Evolutionary conservation across 805 yeast genomes (phyloP).

Genomic region (Metschnikowia gelsemii): DNA sequence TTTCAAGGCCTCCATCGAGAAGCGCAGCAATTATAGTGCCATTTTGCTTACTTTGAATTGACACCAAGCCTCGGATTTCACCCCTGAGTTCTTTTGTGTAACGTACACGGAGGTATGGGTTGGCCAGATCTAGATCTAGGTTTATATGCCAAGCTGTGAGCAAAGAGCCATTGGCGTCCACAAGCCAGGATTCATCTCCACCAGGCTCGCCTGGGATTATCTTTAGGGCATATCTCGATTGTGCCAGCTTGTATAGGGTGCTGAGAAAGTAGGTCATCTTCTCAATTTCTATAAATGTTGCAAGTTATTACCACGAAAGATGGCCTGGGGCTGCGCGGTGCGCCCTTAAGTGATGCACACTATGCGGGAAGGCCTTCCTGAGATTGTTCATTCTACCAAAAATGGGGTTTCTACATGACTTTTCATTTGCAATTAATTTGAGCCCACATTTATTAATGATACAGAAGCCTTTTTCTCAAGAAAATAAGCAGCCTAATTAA

Average conservation of each 20-base stretch:
- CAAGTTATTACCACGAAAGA: no score
- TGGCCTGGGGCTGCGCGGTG: no score
- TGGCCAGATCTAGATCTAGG: not conserved
- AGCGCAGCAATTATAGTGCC: not conserved
- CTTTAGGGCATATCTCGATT: slow-evolving; percentile 3
- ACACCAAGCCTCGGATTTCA: not conserved
- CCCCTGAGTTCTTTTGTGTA: not conserved
- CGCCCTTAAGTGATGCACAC: no score
- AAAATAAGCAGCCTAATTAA: no score
- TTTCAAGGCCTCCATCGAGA: not conserved
- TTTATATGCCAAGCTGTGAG: slow-evolving; percentile 1
- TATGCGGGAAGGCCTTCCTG: no score
- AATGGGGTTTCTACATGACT: no score
- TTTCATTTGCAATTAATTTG: no score
- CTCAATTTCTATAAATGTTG: no score
- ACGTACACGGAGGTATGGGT: not conserved
- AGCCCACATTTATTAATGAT: no score
- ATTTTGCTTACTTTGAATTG: not conserved
- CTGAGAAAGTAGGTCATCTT: slow-evolving; percentile 5
- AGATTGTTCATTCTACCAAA: no score
- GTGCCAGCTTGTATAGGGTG: slow-evolving; percentile 3
- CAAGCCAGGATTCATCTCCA: not conserved
- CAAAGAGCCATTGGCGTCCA: slow-evolving; percentile 3
- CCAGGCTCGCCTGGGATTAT: not conserved
- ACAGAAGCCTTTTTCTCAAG: no score